phyloP scores from a whole-genome alignment of 306 rosid species.

The Calophaca sinica region DNA sequence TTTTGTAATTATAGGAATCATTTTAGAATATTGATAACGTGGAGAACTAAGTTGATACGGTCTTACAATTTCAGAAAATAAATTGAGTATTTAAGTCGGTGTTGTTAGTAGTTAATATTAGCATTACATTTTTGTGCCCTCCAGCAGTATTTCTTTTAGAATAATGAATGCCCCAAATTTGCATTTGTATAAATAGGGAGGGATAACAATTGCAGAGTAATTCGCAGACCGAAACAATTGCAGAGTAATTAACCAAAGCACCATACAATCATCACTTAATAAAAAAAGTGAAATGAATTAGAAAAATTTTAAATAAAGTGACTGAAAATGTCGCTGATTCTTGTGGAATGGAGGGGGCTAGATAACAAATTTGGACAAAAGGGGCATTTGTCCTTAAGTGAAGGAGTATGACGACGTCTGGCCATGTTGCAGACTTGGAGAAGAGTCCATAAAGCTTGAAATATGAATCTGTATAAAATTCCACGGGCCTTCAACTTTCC shows the following conservation, averaged over 20 bases:
- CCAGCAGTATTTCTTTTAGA: constrained; percentile 5
- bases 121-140: not conserved
- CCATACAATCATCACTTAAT: not conserved
- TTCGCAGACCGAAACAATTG: too few relatives aligned
- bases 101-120: not conserved
- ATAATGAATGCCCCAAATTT: not conserved
- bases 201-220: not conserved
- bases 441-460: too few relatives aligned
- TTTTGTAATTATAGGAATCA: too few relatives aligned
- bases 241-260: not conserved
- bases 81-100: too few relatives aligned
- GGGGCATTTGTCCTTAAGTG: too few relatives aligned
- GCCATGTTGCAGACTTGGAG: too few relatives aligned
- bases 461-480: too few relatives aligned
- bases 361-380: not conserved
- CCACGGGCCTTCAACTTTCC: too few relatives aligned
- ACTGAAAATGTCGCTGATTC: not conserved
- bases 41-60: too few relatives aligned
- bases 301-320: not conserved
- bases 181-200: not conserved
- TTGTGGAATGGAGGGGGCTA: constrained; percentile 13
- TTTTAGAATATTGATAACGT: too few relatives aligned
- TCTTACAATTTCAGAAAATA: too few relatives aligned
- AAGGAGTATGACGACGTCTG: too few relatives aligned
- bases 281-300: not conserved